Percentiles rank a stretch among this genome's conserved stretches.
phyloP scores from a whole-genome alignment of 768 basidiomycete species.

The Sarcomyxa edulis region DNA sequence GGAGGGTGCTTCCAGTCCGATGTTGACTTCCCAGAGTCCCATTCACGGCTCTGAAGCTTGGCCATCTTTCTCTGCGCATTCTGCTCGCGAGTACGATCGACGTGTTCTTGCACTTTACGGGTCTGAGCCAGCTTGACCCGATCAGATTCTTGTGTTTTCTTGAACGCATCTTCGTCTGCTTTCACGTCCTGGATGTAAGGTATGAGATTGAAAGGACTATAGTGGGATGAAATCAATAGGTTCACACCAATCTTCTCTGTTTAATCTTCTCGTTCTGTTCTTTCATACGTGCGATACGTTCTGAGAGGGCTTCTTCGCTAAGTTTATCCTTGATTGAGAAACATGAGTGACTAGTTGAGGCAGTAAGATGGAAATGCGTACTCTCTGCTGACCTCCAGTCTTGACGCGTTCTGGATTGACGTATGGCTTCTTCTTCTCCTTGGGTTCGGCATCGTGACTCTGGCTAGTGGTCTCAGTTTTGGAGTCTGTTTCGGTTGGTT shows the following conservation, averaged over 20 bases:
- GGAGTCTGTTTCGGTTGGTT: constrained; percentile 7
- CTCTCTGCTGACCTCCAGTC: constrained; percentile 73
- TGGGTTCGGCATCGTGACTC: constrained; percentile 12
- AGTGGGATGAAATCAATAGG: background rate
- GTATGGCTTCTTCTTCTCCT: constrained; percentile 68
- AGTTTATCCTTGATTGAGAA: constrained; percentile 21
- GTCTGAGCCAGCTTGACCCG: constrained; percentile 49
- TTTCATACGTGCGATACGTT: constrained; percentile 56
- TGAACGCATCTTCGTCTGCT: constrained; percentile 78
- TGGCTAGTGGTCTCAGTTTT: no score
- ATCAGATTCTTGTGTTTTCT: constrained; percentile 61
- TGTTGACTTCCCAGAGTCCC: constrained; percentile 71
- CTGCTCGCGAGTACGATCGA: constrained; percentile 70
- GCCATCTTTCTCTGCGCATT: constrained; percentile 79
- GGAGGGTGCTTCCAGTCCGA: constrained; percentile 23
- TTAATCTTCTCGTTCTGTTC: constrained; percentile 67
- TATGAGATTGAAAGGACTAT: background rate
- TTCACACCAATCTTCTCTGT: constrained; percentile 47
- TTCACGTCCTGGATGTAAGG: constrained; percentile 55
- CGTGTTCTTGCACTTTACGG: constrained; percentile 62
- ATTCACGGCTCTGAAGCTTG: constrained; percentile 74
- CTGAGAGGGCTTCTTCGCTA: constrained; percentile 52
- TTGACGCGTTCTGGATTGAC: constrained; percentile 80
- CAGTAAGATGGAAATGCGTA: constrained; percentile 31
- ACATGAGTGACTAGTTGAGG: constrained; percentile 8